Conservation (phyloP, 148 eudicot genomes). For the Rhododendron ferrugineum region DNA sequence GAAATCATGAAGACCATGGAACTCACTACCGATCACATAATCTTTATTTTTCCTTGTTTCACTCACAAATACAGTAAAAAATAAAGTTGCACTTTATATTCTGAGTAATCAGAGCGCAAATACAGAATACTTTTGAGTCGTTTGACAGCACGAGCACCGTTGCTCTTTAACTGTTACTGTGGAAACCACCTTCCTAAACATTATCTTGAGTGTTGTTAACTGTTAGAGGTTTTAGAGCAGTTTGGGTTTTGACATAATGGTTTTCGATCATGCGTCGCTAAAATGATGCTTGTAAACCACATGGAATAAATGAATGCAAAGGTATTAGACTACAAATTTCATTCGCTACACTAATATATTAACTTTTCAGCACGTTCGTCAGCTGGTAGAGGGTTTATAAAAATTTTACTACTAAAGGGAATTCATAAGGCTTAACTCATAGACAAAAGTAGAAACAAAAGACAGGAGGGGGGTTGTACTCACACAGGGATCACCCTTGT, state of each 20-base stretch:
- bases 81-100: background rate
- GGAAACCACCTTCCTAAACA: background rate
- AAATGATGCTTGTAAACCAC: background rate
- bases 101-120: background rate
- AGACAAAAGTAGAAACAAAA: background rate
- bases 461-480: slow-evolving; percentile 17
- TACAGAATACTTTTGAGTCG: background rate
- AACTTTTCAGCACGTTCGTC: background rate
- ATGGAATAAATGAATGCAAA: background rate
- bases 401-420: background rate
- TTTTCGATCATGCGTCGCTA: background rate
- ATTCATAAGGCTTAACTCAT: slow-evolving; percentile 1
- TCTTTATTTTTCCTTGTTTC: background rate
- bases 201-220: background rate
- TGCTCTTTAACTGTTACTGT: background rate
- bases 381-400: background rate
- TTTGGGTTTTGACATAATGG: background rate
- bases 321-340: background rate
- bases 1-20: background rate
- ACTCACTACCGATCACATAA: background rate
- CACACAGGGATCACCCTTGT: slow-evolving; percentile 97
- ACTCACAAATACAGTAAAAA: background rate
- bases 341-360: background rate
- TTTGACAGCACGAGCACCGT: background rate
- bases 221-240: background rate